These are phyloP conservation scores for Calonectria pauciramosa DNA, from an alignment of 2,329 filamentous ascomycete species.

Conservation along the genomic window DNA sequence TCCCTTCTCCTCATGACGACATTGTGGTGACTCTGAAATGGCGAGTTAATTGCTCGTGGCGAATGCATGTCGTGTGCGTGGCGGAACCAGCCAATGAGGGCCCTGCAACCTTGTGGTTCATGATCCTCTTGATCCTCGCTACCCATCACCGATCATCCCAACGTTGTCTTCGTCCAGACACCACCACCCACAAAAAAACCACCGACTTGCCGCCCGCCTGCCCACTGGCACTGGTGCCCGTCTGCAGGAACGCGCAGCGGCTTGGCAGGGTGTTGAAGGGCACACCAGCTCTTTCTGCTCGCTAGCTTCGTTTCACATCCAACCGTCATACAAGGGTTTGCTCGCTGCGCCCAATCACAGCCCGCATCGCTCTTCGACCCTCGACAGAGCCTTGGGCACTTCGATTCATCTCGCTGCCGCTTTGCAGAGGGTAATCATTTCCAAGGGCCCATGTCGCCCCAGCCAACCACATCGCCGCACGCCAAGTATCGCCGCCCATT, in stretches of 20 bases:
- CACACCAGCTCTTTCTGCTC: constrained; percentile 4
- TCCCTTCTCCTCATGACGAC: neutral
- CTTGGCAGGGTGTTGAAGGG: constrained; percentile 11
- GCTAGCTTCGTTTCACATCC: constrained; percentile 27
- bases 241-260: constrained; percentile 28
- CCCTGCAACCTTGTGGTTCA: neutral
- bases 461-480: constrained; percentile 9
- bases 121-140: constrained; percentile 9
- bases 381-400: constrained; percentile 10
- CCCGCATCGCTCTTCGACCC: neutral
- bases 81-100: neutral
- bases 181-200: neutral
- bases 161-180: neutral
- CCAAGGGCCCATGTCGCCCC: neutral
- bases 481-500: neutral
- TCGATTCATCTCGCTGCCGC: neutral
- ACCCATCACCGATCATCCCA: constrained; percentile 6
- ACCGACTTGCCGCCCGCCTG: neutral
- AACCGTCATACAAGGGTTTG: constrained; percentile 16
- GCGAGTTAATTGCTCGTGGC: neutral
- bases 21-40: neutral
- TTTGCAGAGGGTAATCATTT: neutral
- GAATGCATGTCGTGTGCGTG: neutral
- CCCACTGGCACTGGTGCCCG: neutral
- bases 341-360: constrained; percentile 7